Conservation (phyloP, 1,284 basidiomycete genomes). For the Pisolithus thermaeus region DNA sequence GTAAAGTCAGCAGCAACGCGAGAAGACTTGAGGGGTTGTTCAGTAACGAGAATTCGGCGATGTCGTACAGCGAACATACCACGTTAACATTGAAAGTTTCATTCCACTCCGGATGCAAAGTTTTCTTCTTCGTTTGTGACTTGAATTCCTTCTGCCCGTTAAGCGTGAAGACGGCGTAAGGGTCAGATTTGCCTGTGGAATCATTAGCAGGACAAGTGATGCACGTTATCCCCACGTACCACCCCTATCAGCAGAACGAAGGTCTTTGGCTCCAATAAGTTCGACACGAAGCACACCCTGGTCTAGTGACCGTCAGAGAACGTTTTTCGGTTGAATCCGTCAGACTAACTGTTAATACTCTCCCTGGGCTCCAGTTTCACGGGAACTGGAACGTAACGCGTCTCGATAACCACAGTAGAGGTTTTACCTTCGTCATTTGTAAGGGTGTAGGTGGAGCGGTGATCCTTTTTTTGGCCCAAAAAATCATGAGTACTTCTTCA, state of each 20-base stretch:
- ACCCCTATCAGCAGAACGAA: conserved; percentile 81
- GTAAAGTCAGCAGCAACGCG: conserved; percentile 76
- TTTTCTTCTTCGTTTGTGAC: conserved; percentile 90
- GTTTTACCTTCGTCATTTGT: conserved; percentile 39
- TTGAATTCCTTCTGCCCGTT: conserved; percentile 83
- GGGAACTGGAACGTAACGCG: conserved; percentile 87
- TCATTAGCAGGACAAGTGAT: conserved; percentile 4
- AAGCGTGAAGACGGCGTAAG: conserved; percentile 82
- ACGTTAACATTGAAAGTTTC: conserved; percentile 72
- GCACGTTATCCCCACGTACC: conserved; percentile 42
- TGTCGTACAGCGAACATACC: conserved; percentile 38
- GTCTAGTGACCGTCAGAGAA: conserved; percentile 46
- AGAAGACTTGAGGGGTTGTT: conserved; percentile 50
- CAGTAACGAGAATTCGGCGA: not conserved
- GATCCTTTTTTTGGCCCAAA: conserved; percentile 37
- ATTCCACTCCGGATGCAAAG: conserved; percentile 79
- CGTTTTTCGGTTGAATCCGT: not conserved
- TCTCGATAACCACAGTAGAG: conserved; percentile 66
- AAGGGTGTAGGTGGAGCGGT: conserved; percentile 56
- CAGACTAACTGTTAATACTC: conserved; percentile 77
- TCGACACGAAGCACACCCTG: conserved; percentile 83
- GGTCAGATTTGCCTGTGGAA: conserved; percentile 73
- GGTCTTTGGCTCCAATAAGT: conserved; percentile 72
- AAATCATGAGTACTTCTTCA: not conserved
- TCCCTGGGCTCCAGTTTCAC: conserved; percentile 85